Percentiles rank a stretch among this genome's conserved stretches.
These are phyloP conservation scores for Fonsecaea pugnacius DNA, from an alignment of 2,329 filamentous ascomycete species.

Conservation along the genomic window DNA sequence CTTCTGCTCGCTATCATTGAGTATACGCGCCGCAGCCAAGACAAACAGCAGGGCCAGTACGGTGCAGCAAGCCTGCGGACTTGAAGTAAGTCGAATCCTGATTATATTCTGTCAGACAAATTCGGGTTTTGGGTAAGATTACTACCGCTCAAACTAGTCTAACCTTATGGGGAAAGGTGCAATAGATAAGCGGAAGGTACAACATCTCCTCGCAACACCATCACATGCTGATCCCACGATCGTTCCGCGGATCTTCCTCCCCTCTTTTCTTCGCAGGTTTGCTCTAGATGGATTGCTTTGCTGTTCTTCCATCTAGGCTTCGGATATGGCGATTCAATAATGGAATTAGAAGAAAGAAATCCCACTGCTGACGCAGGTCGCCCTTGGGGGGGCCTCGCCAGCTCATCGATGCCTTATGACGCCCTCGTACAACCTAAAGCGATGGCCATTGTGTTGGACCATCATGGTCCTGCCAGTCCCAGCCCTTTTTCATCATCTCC, in stretches of 20 bases:
- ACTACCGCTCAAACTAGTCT: constrained; percentile 17
- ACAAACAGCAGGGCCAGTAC: neutral
- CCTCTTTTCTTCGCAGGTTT: neutral
- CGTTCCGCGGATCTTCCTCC: constrained; percentile 27
- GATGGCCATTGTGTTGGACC: neutral
- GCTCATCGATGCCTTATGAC: neutral
- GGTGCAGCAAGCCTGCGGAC: no score
- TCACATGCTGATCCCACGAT: neutral
- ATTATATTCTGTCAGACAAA: neutral
- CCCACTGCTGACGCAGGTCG: constrained; percentile 6
- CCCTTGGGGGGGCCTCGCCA: neutral
- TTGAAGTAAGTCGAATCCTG: neutral
- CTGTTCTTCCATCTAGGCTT: constrained; percentile 1
- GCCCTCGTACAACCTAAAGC: neutral
- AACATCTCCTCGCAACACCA: constrained; percentile 26
- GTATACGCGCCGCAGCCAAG: constrained; percentile 21
- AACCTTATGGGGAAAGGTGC: constrained; percentile 14
- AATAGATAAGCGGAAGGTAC: constrained; percentile 27
- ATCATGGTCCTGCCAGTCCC: neutral
- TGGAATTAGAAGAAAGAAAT: constrained; percentile 11
- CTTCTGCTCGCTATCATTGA: constrained; percentile 25
- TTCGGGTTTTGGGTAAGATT: neutral
- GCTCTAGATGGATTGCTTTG: constrained; percentile 6
- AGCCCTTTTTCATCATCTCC: constrained; percentile 3
- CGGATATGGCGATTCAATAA: constrained; percentile 2